These are phyloP conservation scores for Termitomyces sp. DNA, from an alignment of 768 basidiomycete genomes.

Conservation along the genomic window DNA sequence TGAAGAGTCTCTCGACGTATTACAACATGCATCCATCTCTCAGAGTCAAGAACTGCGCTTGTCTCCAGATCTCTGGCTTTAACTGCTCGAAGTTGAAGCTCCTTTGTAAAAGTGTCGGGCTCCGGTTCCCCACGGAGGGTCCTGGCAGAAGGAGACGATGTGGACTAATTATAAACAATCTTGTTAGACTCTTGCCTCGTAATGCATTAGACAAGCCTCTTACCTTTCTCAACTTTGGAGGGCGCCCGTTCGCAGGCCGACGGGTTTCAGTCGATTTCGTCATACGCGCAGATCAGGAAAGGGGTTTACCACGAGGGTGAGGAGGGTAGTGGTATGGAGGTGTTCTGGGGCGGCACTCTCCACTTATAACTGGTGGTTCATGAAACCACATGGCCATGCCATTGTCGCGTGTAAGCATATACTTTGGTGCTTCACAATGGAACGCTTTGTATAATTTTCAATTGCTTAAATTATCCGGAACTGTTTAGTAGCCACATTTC, in stretches of 20 bases:
- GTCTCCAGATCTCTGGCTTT: conserved; percentile 10
- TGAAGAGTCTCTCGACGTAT: conserved; percentile 24
- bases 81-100: conserved; percentile 10
- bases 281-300: neutral
- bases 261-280: neutral
- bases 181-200: neutral
- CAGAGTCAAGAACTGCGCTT: conserved; percentile 5
- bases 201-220: conserved; percentile 1
- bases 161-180: conserved; percentile 16
- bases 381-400: conserved; percentile 9
- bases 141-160: conserved; percentile 21
- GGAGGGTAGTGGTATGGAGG: conserved; percentile 6
- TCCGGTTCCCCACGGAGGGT: neutral
- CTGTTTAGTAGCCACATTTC: neutral
- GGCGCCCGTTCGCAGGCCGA: neutral
- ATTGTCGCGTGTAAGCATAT: conserved; percentile 11
- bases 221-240: conserved; percentile 22
- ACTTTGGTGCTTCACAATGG: conserved; percentile 6
- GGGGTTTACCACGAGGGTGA: conserved; percentile 1
- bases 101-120: conserved; percentile 5
- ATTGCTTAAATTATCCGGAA: neutral
- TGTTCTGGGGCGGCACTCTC: neutral
- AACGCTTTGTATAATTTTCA: neutral
- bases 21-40: conserved; percentile 29
- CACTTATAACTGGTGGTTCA: conserved; percentile 7